A percentile compares a stretch with the other conserved stretches of the same genome.
Conservation (phyloP, 2,329 filamentous ascomycete species). For the Alternaria rosae region DNA sequence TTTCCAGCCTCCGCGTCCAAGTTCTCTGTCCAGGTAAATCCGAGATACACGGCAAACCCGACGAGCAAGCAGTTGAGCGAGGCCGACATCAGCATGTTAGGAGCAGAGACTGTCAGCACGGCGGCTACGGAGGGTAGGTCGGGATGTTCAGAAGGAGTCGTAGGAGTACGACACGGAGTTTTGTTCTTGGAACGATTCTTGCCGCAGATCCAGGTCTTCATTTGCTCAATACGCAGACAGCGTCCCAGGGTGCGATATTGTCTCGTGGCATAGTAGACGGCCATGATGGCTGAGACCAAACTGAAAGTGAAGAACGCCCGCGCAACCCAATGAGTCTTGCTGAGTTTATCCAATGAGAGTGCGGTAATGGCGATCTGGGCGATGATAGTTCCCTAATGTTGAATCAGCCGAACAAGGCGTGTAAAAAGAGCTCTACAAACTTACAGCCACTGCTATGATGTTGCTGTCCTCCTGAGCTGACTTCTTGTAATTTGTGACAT, state of each 20-base stretch:
- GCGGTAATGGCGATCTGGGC: slow-evolving; percentile 7
- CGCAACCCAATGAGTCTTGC: background rate
- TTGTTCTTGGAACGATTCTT: background rate
- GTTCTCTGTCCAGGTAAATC: background rate
- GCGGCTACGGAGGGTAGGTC: background rate
- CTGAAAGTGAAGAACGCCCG: background rate
- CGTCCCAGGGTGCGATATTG: background rate
- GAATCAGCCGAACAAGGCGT: too few relatives aligned
- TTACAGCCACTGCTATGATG: slow-evolving; percentile 5
- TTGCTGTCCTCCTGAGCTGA: background rate
- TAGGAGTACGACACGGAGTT: too few relatives aligned
- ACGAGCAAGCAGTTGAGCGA: background rate
- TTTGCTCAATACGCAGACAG: background rate
- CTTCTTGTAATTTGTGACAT: background rate
- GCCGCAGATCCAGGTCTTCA: background rate
- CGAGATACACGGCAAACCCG: background rate
- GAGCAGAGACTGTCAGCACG: background rate
- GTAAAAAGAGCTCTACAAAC: too few relatives aligned
- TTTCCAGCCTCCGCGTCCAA: background rate
- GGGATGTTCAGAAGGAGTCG: too few relatives aligned
- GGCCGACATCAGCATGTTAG: background rate
- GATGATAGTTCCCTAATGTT: slow-evolving; percentile 1
- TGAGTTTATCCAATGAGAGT: background rate
- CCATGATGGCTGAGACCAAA: background rate
- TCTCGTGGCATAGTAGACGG: slow-evolving; percentile 1